phyloP scores from a whole-genome alignment of 768 basidiomycete genomes.

The Boletus fagicola region DNA sequence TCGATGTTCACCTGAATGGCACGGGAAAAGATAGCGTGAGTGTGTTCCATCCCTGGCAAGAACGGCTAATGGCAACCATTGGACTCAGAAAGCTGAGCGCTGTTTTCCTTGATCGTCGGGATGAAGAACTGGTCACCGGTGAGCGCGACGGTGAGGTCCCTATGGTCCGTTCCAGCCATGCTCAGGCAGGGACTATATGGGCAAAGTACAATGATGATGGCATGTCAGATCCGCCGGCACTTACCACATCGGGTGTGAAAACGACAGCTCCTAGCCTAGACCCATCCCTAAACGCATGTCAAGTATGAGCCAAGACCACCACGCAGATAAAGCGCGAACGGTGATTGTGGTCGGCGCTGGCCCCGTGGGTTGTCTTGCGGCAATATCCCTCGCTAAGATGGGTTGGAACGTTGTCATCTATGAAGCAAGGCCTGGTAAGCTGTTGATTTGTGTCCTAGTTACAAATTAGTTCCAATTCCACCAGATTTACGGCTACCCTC shows the following conservation, averaged over 20 bases:
- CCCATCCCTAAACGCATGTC: not conserved
- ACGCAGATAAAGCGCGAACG: constrained; percentile 32
- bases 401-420: constrained; percentile 84
- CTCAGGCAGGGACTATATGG: not conserved
- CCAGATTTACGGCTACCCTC: constrained; percentile 74
- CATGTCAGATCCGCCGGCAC: constrained; percentile 17
- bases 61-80: constrained; percentile 37
- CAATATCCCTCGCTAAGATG: constrained; percentile 78
- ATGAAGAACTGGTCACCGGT: constrained; percentile 54
- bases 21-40: constrained; percentile 17
- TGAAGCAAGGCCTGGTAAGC: constrained; percentile 73
- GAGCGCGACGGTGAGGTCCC: constrained; percentile 31
- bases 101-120: constrained; percentile 53
- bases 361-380: constrained; percentile 91
- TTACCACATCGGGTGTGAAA: constrained; percentile 17
- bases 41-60: not conserved
- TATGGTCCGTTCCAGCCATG: constrained; percentile 19
- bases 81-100: constrained; percentile 38
- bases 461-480: constrained; percentile 14
- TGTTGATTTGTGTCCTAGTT: constrained; percentile 13
- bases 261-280: not conserved
- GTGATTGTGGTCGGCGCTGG: constrained; percentile 84
- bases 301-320: constrained; percentile 15
- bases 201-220: constrained; percentile 7
- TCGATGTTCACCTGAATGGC: constrained; percentile 41